Conservation (phyloP, 129 eudicot species). For the Logfia minima region DNA sequence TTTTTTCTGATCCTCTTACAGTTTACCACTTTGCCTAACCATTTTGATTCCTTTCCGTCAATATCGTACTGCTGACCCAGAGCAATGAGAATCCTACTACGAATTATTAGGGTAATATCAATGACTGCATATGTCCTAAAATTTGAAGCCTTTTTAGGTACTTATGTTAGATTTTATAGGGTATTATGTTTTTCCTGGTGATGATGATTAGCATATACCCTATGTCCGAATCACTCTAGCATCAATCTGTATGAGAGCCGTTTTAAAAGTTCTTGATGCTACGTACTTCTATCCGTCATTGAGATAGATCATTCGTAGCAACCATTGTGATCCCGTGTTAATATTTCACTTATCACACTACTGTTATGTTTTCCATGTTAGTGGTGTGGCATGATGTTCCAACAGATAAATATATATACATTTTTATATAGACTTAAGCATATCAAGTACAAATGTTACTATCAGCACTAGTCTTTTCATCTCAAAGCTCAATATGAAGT, state of each 20-base stretch:
- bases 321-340: not conserved
- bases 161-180: conserved; percentile 3
- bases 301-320: not conserved
- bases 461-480: conserved; percentile 2
- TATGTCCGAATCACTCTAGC: not conserved
- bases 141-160: not conserved
- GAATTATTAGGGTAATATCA: not conserved
- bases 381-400: conserved; percentile 11
- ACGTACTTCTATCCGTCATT: not conserved
- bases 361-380: conserved; percentile 21
- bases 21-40: not conserved
- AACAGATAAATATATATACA: conserved; percentile 29
- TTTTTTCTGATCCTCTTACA: not conserved
- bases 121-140: not conserved
- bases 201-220: conserved; percentile 4
- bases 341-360: conserved; percentile 11
- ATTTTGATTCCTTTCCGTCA: not conserved
- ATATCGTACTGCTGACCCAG: not conserved
- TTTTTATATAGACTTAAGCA: conserved; percentile 21
- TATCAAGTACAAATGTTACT: conserved; percentile 31
- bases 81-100: conserved; percentile 12
- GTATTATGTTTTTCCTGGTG: not conserved
- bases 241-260: not conserved
- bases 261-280: not conserved
- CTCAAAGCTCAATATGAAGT: conserved; percentile 35